Evolutionary conservation across 768 basidiomycete species (phyloP).

Genomic region (Sporobolomyces pararoseus): DNA sequence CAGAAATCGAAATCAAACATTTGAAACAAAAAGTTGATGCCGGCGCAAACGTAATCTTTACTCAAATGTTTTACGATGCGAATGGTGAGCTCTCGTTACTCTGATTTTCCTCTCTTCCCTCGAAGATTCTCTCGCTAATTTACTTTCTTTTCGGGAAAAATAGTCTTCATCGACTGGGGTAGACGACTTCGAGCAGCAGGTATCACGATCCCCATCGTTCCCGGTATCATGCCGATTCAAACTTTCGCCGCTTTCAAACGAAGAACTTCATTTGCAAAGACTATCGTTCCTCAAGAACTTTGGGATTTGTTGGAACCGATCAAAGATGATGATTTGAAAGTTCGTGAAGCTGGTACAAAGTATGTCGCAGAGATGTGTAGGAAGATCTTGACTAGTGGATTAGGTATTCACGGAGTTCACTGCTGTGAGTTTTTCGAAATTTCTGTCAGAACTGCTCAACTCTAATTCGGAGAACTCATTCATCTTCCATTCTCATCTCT

Average conservation of each 20-base stretch:
- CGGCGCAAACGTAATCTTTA: conserved; percentile 91
- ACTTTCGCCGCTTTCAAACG: conserved; percentile 89
- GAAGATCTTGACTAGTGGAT: conserved; percentile 69
- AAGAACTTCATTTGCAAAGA: conserved; percentile 79
- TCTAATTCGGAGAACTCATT: not conserved
- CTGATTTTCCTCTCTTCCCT: not conserved
- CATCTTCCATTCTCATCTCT: no score
- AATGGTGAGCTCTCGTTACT: conserved; percentile 51
- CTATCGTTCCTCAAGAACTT: conserved; percentile 66
- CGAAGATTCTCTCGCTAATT: not conserved
- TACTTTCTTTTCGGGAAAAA: not conserved
- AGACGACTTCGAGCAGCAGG: conserved; percentile 59
- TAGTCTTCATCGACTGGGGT: conserved; percentile 89
- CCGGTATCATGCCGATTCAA: conserved; percentile 97
- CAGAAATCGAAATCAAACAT: conserved; percentile 58
- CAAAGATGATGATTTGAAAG: conserved; percentile 83
- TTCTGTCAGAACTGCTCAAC: not conserved
- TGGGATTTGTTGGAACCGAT: conserved; percentile 68
- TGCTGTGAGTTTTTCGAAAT: conserved; percentile 63
- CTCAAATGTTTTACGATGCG: conserved; percentile 94
- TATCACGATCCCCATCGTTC: conserved; percentile 82
- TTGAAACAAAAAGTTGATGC: conserved; percentile 87
- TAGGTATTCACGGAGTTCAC: conserved; percentile 84
- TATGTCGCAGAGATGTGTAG: conserved; percentile 92
- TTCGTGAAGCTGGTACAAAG: conserved; percentile 93